These are phyloP conservation scores for Trichosporon faecale DNA, from an alignment of 1,284 basidiomycete species.

Conservation along the genomic window DNA sequence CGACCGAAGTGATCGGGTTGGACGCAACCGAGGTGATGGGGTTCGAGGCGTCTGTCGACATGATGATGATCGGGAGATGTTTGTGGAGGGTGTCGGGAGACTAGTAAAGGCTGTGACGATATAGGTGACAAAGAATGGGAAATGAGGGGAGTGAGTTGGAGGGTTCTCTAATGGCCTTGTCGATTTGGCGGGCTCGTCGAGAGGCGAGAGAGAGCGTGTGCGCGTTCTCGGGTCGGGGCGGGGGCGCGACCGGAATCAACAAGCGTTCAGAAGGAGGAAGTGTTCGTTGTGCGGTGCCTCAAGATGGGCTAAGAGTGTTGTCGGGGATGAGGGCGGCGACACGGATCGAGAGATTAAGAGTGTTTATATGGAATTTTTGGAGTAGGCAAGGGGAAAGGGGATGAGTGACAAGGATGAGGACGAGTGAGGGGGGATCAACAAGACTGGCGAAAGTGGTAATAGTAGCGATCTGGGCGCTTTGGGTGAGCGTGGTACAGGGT, in stretches of 20 bases:
- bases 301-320: background rate
- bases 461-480: background rate
- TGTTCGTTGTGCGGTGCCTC: background rate
- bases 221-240: background rate
- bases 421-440: background rate
- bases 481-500: background rate
- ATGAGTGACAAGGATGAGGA: background rate
- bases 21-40: constrained; percentile 49
- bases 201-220: background rate
- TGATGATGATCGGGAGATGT: constrained; percentile 16
- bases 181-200: background rate
- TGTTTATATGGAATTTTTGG: background rate
- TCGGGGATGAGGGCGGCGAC: background rate
- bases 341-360: background rate
- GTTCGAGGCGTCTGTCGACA: constrained; percentile 43
- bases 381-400: background rate
- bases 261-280: background rate
- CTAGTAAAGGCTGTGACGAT: background rate
- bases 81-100: background rate
- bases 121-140: background rate
- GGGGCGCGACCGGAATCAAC: background rate
- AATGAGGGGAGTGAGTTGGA: background rate
- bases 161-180: background rate
- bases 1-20: constrained; percentile 71
- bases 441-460: constrained; percentile 1